Evolutionary conservation across 108 stramenopile genomes (phyloP).

Genomic region (Cyclotella cryptica): DNA sequence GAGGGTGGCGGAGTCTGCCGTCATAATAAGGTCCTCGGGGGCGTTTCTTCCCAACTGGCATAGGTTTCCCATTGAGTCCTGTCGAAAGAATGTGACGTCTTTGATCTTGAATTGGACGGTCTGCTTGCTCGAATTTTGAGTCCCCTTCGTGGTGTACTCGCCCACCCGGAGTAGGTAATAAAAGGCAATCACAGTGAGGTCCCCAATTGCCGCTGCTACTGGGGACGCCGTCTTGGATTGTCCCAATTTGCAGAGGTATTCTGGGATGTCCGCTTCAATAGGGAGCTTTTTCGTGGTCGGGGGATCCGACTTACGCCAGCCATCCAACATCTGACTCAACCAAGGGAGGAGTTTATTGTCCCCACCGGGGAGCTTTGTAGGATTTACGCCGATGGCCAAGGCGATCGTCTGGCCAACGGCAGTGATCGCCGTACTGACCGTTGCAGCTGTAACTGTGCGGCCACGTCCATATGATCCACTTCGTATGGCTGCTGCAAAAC

Average conservation of each 20-base stretch:
- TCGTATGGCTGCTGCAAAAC: neutral
- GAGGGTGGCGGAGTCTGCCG: neutral
- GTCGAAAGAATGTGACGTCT: slow-evolving; percentile 16
- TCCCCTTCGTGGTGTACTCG: slow-evolving; percentile 16
- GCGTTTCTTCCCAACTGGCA: neutral
- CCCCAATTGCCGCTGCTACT: neutral
- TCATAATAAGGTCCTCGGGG: neutral
- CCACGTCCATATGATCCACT: slow-evolving; percentile 5
- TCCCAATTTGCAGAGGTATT: neutral
- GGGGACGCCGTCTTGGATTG: neutral
- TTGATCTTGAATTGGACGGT: slow-evolving; percentile 9
- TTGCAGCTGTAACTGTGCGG: neutral
- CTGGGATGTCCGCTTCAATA: slow-evolving; percentile 9
- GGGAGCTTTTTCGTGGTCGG: slow-evolving; percentile 6
- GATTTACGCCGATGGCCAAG: neutral
- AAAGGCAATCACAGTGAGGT: slow-evolving; percentile 9
- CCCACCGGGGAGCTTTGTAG: neutral
- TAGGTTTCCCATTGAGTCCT: neutral
- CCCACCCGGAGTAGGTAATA: slow-evolving; percentile 14
- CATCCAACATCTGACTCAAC: neutral
- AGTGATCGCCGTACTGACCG: slow-evolving; percentile 3
- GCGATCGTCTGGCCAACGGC: slow-evolving; percentile 11
- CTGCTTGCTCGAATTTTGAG: slow-evolving; percentile 2
- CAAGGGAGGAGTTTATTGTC: neutral
- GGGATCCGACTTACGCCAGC: slow-evolving; percentile 8